These are phyloP conservation scores for Corymbia calophylla DNA, from an alignment of 441 rosid genomes.

Conservation along the genomic window DNA sequence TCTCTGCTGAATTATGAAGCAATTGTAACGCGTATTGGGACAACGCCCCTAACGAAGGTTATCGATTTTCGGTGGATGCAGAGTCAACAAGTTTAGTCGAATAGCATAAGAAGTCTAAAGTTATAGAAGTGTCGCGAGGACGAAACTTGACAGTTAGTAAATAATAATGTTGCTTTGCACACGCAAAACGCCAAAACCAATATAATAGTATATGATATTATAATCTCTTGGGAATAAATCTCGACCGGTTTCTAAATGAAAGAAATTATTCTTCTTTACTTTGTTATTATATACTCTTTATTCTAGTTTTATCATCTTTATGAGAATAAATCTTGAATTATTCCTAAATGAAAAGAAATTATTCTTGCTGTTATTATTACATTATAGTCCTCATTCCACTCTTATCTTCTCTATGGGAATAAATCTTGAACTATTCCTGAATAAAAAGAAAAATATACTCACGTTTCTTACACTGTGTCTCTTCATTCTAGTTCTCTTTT, in stretches of 20 bases:
- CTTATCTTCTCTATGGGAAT: not conserved
- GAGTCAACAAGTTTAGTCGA: not conserved
- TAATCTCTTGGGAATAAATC: not conserved
- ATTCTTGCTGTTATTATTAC: not conserved
- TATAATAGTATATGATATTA: too few species aligned
- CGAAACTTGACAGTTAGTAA: too few species aligned
- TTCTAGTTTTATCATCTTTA: not conserved
- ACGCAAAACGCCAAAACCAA: too few species aligned
- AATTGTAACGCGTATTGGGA: not conserved
- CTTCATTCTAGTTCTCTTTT: not conserved
- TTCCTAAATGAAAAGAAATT: not conserved
- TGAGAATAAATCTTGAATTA: not conserved
- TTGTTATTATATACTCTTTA: not conserved
- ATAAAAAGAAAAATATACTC: not conserved
- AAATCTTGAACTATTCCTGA: not conserved
- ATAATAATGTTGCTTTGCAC: too few species aligned
- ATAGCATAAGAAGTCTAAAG: not conserved
- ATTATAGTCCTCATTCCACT: not conserved
- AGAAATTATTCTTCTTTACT: not conserved
- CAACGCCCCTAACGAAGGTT: not conserved
- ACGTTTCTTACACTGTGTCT: not conserved
- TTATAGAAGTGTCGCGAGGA: too few species aligned
- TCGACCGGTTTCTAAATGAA: not conserved
- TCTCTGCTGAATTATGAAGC: not conserved
- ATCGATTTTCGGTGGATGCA: not conserved